Evolutionary conservation across 78 protist species (phyloP).

Genomic region (slime mould (Dictyostelium discoideum)): DNA sequence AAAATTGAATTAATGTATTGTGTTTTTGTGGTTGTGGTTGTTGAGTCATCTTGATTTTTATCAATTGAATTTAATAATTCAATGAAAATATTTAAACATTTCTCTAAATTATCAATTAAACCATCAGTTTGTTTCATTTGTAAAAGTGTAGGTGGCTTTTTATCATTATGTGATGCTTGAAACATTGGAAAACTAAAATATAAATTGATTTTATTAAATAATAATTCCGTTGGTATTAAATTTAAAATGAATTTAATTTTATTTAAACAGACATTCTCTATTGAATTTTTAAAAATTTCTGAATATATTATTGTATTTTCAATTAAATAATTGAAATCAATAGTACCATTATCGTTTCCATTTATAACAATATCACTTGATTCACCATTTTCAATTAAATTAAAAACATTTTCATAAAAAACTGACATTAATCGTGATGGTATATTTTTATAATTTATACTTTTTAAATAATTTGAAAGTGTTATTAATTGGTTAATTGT

Average conservation of each 20-base stretch:
- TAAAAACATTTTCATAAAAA: background rate
- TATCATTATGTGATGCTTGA: background rate
- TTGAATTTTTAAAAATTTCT: background rate
- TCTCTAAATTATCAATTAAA: background rate
- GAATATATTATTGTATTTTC: background rate
- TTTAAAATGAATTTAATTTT: background rate
- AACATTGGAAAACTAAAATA: background rate
- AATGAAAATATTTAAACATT: background rate
- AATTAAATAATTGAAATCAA: background rate
- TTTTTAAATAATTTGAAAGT: background rate
- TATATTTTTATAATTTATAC: background rate
- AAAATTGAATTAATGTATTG: background rate
- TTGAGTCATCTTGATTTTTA: background rate
- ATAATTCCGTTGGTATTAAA: background rate
- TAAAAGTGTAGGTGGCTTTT: background rate
- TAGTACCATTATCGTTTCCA: background rate
- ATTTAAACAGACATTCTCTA: background rate
- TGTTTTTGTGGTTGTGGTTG: no score
- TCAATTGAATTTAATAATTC: background rate
- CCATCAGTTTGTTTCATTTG: background rate
- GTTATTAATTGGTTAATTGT: background rate
- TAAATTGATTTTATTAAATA: background rate
- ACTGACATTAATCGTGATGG: background rate
- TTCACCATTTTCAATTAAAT: background rate
- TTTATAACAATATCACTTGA: background rate